Evolutionary conservation across 192 early-diverging fungal genomes (phyloP).

Genomic region (Podila minutissima): DNA sequence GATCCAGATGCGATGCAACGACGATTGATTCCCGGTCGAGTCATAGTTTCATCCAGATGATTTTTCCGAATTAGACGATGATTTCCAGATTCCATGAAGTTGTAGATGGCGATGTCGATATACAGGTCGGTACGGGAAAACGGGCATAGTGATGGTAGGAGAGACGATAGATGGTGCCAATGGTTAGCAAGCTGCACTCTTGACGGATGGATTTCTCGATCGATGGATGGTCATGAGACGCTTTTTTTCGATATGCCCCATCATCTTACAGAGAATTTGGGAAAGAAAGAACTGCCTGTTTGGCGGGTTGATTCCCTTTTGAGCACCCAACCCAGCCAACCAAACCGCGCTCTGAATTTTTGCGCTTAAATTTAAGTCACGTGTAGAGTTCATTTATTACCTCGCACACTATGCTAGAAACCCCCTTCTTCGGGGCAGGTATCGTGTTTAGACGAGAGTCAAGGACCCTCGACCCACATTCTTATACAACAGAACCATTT

Average conservation of each 20-base stretch:
- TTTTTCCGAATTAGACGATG: not conserved
- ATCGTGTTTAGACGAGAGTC: too few relatives aligned
- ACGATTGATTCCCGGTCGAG: not conserved
- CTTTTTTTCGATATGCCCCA: not conserved
- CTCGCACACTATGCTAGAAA: too few relatives aligned
- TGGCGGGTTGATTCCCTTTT: not conserved
- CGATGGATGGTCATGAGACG: constrained; percentile 26
- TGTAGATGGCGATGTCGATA: constrained; percentile 2
- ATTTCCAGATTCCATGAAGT: constrained; percentile 2
- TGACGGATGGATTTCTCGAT: constrained; percentile 37
- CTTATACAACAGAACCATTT: too few relatives aligned
- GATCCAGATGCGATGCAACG: too few relatives aligned
- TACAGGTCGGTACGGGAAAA: not conserved
- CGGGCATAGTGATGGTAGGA: not conserved
- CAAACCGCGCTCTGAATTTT: not conserved
- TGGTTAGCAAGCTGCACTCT: constrained; percentile 1
- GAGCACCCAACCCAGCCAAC: constrained; percentile 1
- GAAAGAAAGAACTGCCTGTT: constrained; percentile 9
- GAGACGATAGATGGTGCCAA: constrained; percentile 1
- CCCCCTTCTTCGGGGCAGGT: too few relatives aligned
- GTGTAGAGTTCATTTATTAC: too few relatives aligned
- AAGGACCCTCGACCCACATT: too few relatives aligned
- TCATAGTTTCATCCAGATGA: not conserved
- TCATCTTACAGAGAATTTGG: constrained; percentile 5
- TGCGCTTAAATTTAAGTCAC: too few relatives aligned